Evolutionary conservation across 208 protist species (phyloP), one percentile per base, ranked within the genome.

Genomic region (Acanthamoeba castellanii): DNA sequence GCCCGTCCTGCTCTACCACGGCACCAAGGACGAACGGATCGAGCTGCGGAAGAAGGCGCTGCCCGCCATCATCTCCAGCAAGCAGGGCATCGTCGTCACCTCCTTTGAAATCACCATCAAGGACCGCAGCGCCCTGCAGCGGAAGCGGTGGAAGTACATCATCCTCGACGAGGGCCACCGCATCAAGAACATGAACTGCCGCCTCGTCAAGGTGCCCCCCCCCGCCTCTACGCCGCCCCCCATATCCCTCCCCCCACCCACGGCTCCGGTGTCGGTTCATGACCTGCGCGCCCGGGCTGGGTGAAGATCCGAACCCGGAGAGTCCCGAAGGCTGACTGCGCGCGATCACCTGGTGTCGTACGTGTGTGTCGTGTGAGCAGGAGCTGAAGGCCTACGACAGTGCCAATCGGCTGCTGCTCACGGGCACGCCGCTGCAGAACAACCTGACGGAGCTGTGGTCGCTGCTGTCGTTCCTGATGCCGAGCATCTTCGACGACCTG

Each of bases 111-210:
- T 99, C 96, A 97, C 99, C 7, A 97, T 98, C 52, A 97, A 97
- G 25, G 99, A 99, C 93, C 87, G 99, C 55, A 94, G 88, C n/a
- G 96, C 97, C 6, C 99, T 99, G 30, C 97, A 98, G 87, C 98
- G 98, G 89, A 95, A 97, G 30, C 52, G 89, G n/a, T 98, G 97
- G 96, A 94, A 93, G 27, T 99, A 96, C 96, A 95, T 99, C 27
- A 98, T 99, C 85, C 98, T 99, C 52, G 99, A 99, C 97, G 99
- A 99, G 98, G 99, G 99, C 11, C 99, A 99, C 95, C 97, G 97
- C 30, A 98, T 99, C 68, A 99, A 99, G 95, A 99, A 99, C 96
- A 70, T 70, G 64, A 70, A 70, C 64, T 70, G 64, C n/a, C 64
- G 64, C n/a, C 64, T 70, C 64, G n/a, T 70, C 8, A 70, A 70